Evolutionary conservation across 805 yeast species (phyloP), one percentile per base, ranked within the genome.

Genomic region (Wickerhamiella spandovensis): DNA sequence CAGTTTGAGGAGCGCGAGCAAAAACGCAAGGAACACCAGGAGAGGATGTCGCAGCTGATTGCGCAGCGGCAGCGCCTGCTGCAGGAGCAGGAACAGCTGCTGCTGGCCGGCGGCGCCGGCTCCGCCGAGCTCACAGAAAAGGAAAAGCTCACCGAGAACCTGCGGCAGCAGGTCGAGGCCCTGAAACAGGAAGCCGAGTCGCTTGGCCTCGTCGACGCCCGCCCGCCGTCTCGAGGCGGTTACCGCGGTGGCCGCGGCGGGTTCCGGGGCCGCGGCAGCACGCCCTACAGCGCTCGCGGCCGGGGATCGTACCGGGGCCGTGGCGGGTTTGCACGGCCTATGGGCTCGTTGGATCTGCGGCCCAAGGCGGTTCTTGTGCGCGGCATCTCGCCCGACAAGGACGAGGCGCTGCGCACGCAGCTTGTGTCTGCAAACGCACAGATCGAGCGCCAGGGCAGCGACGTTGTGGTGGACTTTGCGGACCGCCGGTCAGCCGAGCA

Each of bases 1-100:
- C 68, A 63, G 54, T 69, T 68, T 55, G 73, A 71, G 52, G 71
- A 62, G 51, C 67, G 67, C 52, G 64, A 63, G 54, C 60, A 55
- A 17, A 63, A 65, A 55, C 65, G 65, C 55, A 58, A 62, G 42
- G 67, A 58, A 43, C 59, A 62, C 45, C 67, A 66, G 20, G 64
- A 58, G 7, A 60, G 62, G 47, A 54, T 71, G 43, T 59, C 62
- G 53, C 57, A 64, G 48, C 45, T 67, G 24, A 62, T 68, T 43
- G 63, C 53, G 20, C 53, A 64, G 49, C 72, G 68, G 48, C 68
- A 65, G 45, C 63, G 55, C 18, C 56, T 74, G 50, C 53, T 72
- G 28, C 56, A 53, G 38, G 61, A 63, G 48, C 71, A 67, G 54
- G 70, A 66, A 44, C 62, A 56, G 44, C 57, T 74, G 53, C 54